Conservation (phyloP, 1,284 basidiomycete genomes). For the Thecaphora thlaspeos region DNA sequence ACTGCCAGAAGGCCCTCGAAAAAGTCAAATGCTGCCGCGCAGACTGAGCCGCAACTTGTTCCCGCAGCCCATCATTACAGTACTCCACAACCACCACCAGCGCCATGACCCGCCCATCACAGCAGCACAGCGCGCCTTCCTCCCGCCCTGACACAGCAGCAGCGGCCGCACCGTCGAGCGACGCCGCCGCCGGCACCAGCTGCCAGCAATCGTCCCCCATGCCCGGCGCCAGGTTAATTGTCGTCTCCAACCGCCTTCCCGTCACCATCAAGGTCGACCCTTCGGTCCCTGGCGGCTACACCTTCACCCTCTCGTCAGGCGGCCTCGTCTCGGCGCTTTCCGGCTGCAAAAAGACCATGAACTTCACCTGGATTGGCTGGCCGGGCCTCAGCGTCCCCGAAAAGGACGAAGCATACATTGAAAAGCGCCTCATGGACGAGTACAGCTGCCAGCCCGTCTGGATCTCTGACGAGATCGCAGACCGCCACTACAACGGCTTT, state of each 20-base stretch:
- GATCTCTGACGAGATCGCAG: constrained; percentile 93
- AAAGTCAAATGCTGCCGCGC: no score
- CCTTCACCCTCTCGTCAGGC: constrained; percentile 52
- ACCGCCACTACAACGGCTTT: constrained; percentile 96
- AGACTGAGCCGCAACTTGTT: no score
- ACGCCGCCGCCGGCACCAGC: not conserved
- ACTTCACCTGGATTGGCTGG: constrained; percentile 58
- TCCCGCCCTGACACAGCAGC: no score
- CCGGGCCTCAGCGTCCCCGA: constrained; percentile 50
- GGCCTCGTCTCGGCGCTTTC: constrained; percentile 55
- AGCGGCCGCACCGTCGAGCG: no score
- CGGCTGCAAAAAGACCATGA: constrained; percentile 54
- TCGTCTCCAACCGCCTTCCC: constrained; percentile 92
- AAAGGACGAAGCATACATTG: constrained; percentile 50
- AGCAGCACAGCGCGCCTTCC: no score
- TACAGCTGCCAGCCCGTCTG: constrained; percentile 97
- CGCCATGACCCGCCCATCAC: no score
- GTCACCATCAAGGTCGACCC: constrained; percentile 57
- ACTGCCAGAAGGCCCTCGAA: no score
- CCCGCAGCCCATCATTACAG: no score
- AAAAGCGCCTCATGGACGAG: constrained; percentile 76
- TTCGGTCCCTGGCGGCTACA: constrained; percentile 50
- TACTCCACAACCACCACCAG: no score
- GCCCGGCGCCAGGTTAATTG: constrained; percentile 69
- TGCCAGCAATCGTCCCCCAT: constrained; percentile 6